Base-by-base conservation (phyloP, 1,284 basidiomycete species). In the Malassezia globosa region DNA sequence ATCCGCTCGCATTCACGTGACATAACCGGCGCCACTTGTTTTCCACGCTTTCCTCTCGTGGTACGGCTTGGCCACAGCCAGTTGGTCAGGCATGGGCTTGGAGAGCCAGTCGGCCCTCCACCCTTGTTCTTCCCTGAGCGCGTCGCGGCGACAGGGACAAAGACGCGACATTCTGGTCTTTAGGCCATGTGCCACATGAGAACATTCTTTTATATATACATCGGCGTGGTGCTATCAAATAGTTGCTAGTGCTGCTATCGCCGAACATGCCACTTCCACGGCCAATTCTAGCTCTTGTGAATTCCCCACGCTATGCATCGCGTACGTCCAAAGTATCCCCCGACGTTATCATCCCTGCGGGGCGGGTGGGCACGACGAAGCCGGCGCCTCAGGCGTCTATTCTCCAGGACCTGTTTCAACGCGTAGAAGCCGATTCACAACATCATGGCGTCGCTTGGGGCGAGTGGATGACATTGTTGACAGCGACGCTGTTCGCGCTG, bases 381-480 rank as follows among this genome's bases (percentile, higher is more conserved):
- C 76, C 79, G 4, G 76, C 79, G 45, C 85, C 84, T 27, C 75
- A 80, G 10, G 45, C 76, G 3, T 48, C 76, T 13, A 75, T 72
- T 52, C 73, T 87, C n/a, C 75, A 78, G 56, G 72, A 65, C 22
- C 73, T 84, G 24, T 79, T 26, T 18, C 40, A 51, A 26, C 75
- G 74, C 47, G 80, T 85, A 21, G 77, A 77, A 59, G 74, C 74
- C 25, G 80, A 82, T 64, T 85, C 85, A 25, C 75, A 75, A 60
- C 66, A 73, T 42, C 79, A 77, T 48, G 80, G 79, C 3, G 35
- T 73, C 14, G 84, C 80, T 19, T 81, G 82, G 74, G 82, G 79
- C 16, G 84, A 83, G 33, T 89, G 85, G 87, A 75, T 89, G 18
- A 85, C 85, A 33, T 76, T 89, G 23, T 55, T 87, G 82, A 86